Percentiles rank a stretch among this genome's conserved stretches.
phyloP scores from a whole-genome alignment of 2,329 filamentous ascomycete species.

The Grosmannia serpens region DNA sequence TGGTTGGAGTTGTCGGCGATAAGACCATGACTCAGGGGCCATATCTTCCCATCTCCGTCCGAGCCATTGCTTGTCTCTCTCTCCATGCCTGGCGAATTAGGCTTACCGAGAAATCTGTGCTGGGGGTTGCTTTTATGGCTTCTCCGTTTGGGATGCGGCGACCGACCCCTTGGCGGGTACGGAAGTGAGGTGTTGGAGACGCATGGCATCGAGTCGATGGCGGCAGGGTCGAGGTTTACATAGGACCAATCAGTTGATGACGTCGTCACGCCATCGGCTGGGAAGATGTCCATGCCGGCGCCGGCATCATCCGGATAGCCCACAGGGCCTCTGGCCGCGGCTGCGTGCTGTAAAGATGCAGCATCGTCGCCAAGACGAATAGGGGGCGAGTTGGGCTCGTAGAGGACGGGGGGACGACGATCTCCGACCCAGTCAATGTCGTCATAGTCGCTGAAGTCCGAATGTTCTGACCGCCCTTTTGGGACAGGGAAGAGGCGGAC shows the following conservation, averaged over 20 bases:
- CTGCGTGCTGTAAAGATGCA: conserved; percentile 13
- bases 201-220: conserved; percentile 22
- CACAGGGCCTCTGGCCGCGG: neutral
- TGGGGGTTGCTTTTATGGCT: neutral
- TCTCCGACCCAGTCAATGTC: conserved; percentile 11
- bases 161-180: conserved; percentile 39
- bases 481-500: conserved; percentile 53
- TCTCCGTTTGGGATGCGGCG: conserved; percentile 39
- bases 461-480: conserved; percentile 14
- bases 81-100: neutral
- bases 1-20: neutral
- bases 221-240: conserved; percentile 22
- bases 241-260: conserved; percentile 33
- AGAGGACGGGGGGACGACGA: conserved; percentile 8
- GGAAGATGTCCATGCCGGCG: neutral
- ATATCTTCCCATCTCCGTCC: neutral
- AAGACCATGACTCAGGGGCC: neutral
- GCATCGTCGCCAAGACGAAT: conserved; percentile 28
- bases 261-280: neutral
- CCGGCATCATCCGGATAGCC: neutral
- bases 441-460: conserved; percentile 17
- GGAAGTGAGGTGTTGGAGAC: conserved; percentile 29
- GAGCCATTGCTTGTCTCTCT: neutral
- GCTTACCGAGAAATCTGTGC: neutral
- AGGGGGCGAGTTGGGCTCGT: conserved; percentile 17